A percentile compares a stretch with the other conserved stretches of the same genome.
Conservation (phyloP, 1,284 basidiomycete genomes). For the Xerocomus nothofagi region DNA sequence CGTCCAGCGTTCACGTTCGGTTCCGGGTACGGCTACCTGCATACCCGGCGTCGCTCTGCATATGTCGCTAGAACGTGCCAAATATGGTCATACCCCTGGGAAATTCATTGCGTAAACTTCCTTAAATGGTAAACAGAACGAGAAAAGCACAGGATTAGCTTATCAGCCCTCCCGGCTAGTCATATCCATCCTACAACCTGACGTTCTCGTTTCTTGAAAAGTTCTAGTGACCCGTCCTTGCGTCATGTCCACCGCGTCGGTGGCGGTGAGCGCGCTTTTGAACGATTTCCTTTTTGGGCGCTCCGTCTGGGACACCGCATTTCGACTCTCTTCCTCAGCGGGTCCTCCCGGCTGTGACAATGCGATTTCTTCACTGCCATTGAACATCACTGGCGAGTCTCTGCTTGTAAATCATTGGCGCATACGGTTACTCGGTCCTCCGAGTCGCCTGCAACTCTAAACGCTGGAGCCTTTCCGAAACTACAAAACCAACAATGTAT, state of each 20-base stretch:
- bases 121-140: constrained; percentile 7
- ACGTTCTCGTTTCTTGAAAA: constrained; percentile 10
- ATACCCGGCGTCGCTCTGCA: constrained; percentile 14
- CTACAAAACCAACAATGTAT: constrained; percentile 38
- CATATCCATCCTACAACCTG: constrained; percentile 7
- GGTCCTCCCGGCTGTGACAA: constrained; percentile 35
- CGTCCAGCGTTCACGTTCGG: neutral
- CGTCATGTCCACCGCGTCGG: constrained; percentile 29
- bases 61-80: constrained; percentile 8
- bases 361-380: constrained; percentile 34
- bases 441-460: constrained; percentile 30
- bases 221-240: constrained; percentile 13
- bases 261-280: constrained; percentile 33
- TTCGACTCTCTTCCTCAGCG: constrained; percentile 28
- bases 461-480: constrained; percentile 21
- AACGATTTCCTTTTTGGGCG: constrained; percentile 15
- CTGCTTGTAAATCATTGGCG: constrained; percentile 20
- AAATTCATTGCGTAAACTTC: neutral
- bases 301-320: constrained; percentile 28
- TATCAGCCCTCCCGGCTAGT: constrained; percentile 19
- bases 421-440: constrained; percentile 34
- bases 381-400: constrained; percentile 16
- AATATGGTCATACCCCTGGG: constrained; percentile 1
- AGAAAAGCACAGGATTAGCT: constrained; percentile 29
- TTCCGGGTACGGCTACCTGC: constrained; percentile 26